Percentiles rank a stretch among this genome's conserved stretches.
Evolutionary conservation across 2,329 filamentous ascomycete species (phyloP).

Genomic region (Fusarium begoniae): DNA sequence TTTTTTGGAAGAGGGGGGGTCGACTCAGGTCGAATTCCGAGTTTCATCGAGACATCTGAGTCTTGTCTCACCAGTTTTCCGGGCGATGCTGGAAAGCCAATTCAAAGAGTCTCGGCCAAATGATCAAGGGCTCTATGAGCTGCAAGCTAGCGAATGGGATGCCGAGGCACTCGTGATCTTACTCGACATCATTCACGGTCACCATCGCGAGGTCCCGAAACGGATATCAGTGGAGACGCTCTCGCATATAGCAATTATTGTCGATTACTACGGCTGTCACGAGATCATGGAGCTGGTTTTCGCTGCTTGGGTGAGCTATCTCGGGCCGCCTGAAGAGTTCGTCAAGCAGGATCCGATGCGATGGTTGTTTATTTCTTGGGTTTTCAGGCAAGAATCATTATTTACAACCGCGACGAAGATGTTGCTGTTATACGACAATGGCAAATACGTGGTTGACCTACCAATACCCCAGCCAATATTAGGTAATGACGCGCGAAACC

Average conservation of each 20-base stretch:
- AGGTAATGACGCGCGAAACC: not conserved
- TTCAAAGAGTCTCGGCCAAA: slow-evolving; percentile 12
- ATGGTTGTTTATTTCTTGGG: slow-evolving; percentile 23
- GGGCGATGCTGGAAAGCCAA: slow-evolving; percentile 17
- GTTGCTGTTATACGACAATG: slow-evolving; percentile 3
- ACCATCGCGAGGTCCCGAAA: slow-evolving; percentile 33
- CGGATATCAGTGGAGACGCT: slow-evolving; percentile 35
- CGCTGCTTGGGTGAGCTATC: slow-evolving; percentile 6
- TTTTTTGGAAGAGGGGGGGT: not conserved
- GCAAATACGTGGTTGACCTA: slow-evolving; percentile 1
- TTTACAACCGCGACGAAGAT: not conserved
- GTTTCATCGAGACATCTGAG: slow-evolving; percentile 28
- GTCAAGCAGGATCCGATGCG: slow-evolving; percentile 2
- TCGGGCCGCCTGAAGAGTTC: not conserved
- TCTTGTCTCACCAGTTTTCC: slow-evolving; percentile 25
- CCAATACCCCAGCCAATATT: slow-evolving; percentile 24
- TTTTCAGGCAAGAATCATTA: not conserved
- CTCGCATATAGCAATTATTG: slow-evolving; percentile 41
- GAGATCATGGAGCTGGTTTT: slow-evolving; percentile 36
- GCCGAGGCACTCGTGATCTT: slow-evolving; percentile 41
- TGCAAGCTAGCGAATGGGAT: slow-evolving; percentile 40
- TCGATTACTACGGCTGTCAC: slow-evolving; percentile 46
- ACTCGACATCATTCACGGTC: slow-evolving; percentile 44
- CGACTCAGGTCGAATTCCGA: slow-evolving; percentile 6
- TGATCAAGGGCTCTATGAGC: slow-evolving; percentile 5